Evolutionary conservation across 352 stramenopile genomes (phyloP), one percentile per base, ranked within the genome.

Genomic region (Saprolegnia diclina): DNA sequence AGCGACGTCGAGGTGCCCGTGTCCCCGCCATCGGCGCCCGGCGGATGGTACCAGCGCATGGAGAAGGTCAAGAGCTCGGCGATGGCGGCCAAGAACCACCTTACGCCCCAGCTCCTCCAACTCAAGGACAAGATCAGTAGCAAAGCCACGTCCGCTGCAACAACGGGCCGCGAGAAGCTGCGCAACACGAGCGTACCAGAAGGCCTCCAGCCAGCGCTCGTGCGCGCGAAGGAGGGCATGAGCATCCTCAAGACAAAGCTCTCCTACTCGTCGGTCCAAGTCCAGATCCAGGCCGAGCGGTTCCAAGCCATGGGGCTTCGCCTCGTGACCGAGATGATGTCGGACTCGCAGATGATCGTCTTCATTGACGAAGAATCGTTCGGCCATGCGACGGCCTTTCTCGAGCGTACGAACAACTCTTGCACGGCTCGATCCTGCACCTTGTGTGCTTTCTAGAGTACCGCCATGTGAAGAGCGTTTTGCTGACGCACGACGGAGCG

Each of bases 301-400:
- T 80, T 94, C 62, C 83, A 92, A 48, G 83, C 75, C 6, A 88
- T 94, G 80, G 80, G 83, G 2, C 48, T 93, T 0, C 78, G 84
- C 55, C 81, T 86, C 35, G 80, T 91, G 59, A 89, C 79, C 18
- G 83, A 93, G 63, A 80, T 90, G 73, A 73, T 85, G 4, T 79
- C 79, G 72, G 85, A 91, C 57, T 75, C 79, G 14, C 71, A 74
- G 2, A 77, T 92, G 44, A 76, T 91, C 14, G 64, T 92, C 7
- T 37, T 79, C 46, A 64, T 81, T 11, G 72, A 89, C 26, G 81
- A 90, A 6, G 61, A 88, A 59, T 74, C 82, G 0, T 74, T 48
- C 5, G 62, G 19, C 24, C 71, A 74, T 5, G 88, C 75, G 63
- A 82, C 76, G 54, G 64, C 74, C 14, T 92, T 94, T 65, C 62